A percentile compares a stretch with the other conserved stretches of the same genome.
Conservation (phyloP, 257 asterid genomes). For the Primulina huaijiensis region DNA sequence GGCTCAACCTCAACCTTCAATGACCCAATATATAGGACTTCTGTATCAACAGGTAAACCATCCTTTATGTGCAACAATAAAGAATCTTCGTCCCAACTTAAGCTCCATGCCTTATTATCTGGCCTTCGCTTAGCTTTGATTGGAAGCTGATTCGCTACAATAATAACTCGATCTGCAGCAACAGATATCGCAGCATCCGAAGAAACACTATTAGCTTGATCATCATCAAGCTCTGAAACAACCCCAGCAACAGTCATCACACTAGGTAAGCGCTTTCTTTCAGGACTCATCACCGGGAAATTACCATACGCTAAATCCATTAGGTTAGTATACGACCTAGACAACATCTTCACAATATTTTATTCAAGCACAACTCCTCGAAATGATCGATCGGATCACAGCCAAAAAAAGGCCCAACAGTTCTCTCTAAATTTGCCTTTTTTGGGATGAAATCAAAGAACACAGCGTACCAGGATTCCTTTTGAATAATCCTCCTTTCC, state of each 20-base stretch:
- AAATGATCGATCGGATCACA: background rate
- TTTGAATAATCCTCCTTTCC: background rate
- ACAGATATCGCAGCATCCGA: conserved; percentile 47
- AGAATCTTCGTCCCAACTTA: conserved; percentile 59
- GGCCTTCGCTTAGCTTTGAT: conserved; percentile 46
- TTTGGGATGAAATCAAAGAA: background rate
- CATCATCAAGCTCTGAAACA: conserved; percentile 52
- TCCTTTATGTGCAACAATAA: conserved; percentile 43
- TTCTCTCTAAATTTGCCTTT: background rate
- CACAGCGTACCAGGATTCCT: background rate
- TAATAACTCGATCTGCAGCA: conserved; percentile 38
- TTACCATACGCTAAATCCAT: conserved; percentile 52
- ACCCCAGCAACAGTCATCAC: conserved; percentile 62
- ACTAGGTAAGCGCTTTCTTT: conserved; percentile 42
- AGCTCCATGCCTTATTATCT: conserved; percentile 47
- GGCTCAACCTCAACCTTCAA: conserved; percentile 45
- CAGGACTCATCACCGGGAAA: conserved; percentile 47
- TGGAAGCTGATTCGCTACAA: conserved; percentile 56
- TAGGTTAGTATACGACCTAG: conserved; percentile 51
- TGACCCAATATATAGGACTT: conserved; percentile 50
- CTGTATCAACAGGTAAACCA: conserved; percentile 54
- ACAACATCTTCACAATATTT: conserved; percentile 40
- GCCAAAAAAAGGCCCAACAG: background rate
- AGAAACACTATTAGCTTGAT: conserved; percentile 45
- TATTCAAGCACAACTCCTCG: conserved; percentile 24